Conservation (phyloP, 2,329 filamentous ascomycete genomes). For the Teratosphaeriaceae sp. region DNA sequence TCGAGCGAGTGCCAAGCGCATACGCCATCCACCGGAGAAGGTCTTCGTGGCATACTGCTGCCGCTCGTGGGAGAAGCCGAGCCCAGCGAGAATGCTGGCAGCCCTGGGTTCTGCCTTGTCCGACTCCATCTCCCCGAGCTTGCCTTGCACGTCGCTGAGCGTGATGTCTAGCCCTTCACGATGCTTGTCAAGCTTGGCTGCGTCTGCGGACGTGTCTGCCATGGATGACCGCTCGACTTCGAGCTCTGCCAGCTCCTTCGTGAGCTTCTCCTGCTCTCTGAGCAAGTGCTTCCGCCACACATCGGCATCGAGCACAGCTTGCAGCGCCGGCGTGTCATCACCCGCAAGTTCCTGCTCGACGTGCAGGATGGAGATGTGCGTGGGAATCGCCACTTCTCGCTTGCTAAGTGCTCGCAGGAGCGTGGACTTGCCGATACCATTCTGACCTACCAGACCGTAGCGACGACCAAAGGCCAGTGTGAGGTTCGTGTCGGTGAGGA, state of each 20-base stretch:
- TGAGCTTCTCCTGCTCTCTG: slow-evolving; percentile 82
- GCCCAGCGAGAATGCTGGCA: slow-evolving; percentile 90
- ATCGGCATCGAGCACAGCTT: slow-evolving; percentile 93
- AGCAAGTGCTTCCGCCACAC: slow-evolving; percentile 97
- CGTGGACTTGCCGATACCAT: slow-evolving; percentile 89
- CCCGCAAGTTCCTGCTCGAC: slow-evolving; percentile 98
- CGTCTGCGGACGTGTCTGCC: slow-evolving; percentile 89
- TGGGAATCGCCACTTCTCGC: slow-evolving; percentile 90
- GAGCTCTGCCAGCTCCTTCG: slow-evolving; percentile 64
- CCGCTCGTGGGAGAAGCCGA: slow-evolving; percentile 89
- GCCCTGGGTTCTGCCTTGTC: slow-evolving; percentile 96
- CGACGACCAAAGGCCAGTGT: slow-evolving; percentile 87
- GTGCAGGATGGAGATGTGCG: slow-evolving; percentile 97
- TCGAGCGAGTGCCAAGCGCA: slow-evolving; percentile 90
- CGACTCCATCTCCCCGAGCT: slow-evolving; percentile 96
- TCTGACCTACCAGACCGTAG: slow-evolving; percentile 97
- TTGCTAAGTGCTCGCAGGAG: slow-evolving; percentile 83
- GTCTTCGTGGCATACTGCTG: slow-evolving; percentile 93
- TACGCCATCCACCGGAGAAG: slow-evolving; percentile 99
- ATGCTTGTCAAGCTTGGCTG: slow-evolving; percentile 74
- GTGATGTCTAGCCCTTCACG: slow-evolving; percentile 87
- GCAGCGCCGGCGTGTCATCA: slow-evolving; percentile 89
- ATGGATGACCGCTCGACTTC: slow-evolving; percentile 70
- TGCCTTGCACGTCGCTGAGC: slow-evolving; percentile 81
- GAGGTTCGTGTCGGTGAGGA: slow-evolving; percentile 82